Evolutionary conservation across 23 red algal species (phyloP).

Genomic region (Gracilaria gracilis): DNA sequence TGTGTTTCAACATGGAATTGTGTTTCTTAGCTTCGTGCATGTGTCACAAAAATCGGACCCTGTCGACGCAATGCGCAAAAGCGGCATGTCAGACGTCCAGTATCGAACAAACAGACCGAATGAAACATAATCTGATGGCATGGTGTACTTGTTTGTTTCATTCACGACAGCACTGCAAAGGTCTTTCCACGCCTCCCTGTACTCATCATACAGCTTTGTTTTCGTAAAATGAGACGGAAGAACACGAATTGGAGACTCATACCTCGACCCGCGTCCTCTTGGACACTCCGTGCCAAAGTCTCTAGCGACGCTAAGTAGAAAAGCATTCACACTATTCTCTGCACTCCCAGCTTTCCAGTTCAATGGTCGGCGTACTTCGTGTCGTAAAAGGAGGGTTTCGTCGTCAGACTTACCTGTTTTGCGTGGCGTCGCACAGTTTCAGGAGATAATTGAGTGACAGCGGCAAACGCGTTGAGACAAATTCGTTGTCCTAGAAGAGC

Average conservation of each 20-base stretch:
- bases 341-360: background rate
- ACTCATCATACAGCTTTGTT: background rate
- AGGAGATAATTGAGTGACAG: background rate
- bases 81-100: slow-evolving; percentile 8
- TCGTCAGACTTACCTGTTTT: background rate
- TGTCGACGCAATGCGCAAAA: background rate
- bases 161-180: background rate
- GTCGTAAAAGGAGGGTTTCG: background rate
- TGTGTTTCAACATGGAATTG: background rate
- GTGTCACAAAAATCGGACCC: slow-evolving; percentile 41
- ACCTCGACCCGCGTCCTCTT: background rate
- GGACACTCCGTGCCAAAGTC: background rate
- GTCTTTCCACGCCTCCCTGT: background rate
- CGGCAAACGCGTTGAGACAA: slow-evolving; percentile 2
- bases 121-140: background rate
- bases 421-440: background rate
- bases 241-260: background rate
- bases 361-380: background rate
- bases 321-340: background rate
- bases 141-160: background rate
- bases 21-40: slow-evolving; percentile 3
- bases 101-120: slow-evolving; percentile 16
- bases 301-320: background rate
- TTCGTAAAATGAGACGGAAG: background rate
- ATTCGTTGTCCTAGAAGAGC: background rate